Evolutionary conservation across 2,329 filamentous ascomycete genomes (phyloP), one percentile per base, ranked within the genome.

Genomic region (Elsinoe arachidis): DNA sequence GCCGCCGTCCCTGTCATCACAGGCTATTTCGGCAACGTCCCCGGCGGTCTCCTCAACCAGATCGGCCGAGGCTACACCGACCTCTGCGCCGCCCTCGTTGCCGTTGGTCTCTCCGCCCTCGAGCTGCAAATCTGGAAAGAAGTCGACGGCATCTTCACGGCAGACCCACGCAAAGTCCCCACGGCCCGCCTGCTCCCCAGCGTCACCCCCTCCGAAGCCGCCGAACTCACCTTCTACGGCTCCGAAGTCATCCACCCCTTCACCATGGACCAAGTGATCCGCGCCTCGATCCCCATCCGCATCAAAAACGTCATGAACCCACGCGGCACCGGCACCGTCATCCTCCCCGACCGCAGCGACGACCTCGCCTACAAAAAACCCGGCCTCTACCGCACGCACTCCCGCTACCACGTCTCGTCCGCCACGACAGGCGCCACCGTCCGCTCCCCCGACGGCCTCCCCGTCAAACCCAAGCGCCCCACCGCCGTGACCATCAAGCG

Each of bases 81-180:
- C 72, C 81, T 99, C 47, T 97, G 93, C 70, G 92, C 93, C 11
- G 91, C 93, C 5, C 78, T 99, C 14, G 86, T 91, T 54, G 90
- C 93, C 1, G 92, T 99, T 9, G 92, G 90, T 3, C 76, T 95
- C n/a, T 78, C 83, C 65, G 93, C 93, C 0, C 77, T 86, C 56
- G 93, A 99, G 72, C 80, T 99, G 55, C 93, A 99, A 72, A 88
- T 99, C 62, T 97, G 93, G 93, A 99, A 99, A 76, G 93, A 99
- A 70, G 93, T 99, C 5, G 93, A 99, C 71, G 91, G 90, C 59
- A 95, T 97, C 68, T 93, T 96, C 73, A 87, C 84, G 1, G 84
- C 85, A 4, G 92, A 96, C 67, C 89, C 89, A 2, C 83, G 87
- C 64, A 95, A 93, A 72, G 89, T 95, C 38, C 91, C 92, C 2